A percentile compares a stretch with the other conserved stretches of the same genome.
These are phyloP conservation scores for Helotiales sp. DNA, from an alignment of 2,329 filamentous ascomycete genomes.

Conservation along the genomic window DNA sequence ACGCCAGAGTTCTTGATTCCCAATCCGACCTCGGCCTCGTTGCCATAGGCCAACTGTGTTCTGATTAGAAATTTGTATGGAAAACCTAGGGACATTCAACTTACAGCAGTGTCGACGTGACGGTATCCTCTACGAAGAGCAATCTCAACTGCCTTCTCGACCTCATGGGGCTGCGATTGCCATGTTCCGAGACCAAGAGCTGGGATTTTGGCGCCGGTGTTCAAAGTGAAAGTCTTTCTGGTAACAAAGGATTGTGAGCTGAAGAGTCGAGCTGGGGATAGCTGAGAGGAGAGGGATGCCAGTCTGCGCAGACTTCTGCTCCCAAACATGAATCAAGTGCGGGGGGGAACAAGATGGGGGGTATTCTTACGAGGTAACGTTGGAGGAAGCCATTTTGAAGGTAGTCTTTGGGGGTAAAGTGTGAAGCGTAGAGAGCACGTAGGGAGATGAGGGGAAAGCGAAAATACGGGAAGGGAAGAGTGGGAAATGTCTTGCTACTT, in stretches of 20 bases:
- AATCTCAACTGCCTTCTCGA: conserved; percentile 71
- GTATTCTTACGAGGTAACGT: conserved; percentile 39
- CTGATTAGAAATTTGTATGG: conserved; percentile 1
- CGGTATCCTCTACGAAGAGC: conserved; percentile 73
- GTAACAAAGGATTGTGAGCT: conserved; percentile 27
- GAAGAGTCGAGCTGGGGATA: conserved; percentile 20
- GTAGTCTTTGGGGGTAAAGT: not conserved
- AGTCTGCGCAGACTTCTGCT: conserved; percentile 42
- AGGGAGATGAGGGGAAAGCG: not conserved
- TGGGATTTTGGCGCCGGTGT: conserved; percentile 79
- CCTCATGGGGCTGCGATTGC: conserved; percentile 72
- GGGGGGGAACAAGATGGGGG: conserved; percentile 16
- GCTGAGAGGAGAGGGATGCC: conserved; percentile 28
- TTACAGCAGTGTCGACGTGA: conserved; percentile 68
- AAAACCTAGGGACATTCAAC: not conserved
- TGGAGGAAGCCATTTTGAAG: conserved; percentile 42
- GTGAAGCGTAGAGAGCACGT: not conserved
- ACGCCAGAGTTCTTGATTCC: conserved; percentile 71
- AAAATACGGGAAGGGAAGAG: conserved; percentile 1
- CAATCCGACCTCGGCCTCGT: conserved; percentile 71
- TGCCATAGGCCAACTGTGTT: conserved; percentile 69
- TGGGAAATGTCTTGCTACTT: conserved; percentile 28
- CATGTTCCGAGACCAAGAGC: conserved; percentile 79
- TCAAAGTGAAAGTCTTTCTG: conserved; percentile 67
- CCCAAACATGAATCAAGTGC: conserved; percentile 28